Percentiles rank a stretch among this genome's conserved stretches.
phyloP scores from a whole-genome alignment of 768 basidiomycete genomes.

The Lactarius sp. region DNA sequence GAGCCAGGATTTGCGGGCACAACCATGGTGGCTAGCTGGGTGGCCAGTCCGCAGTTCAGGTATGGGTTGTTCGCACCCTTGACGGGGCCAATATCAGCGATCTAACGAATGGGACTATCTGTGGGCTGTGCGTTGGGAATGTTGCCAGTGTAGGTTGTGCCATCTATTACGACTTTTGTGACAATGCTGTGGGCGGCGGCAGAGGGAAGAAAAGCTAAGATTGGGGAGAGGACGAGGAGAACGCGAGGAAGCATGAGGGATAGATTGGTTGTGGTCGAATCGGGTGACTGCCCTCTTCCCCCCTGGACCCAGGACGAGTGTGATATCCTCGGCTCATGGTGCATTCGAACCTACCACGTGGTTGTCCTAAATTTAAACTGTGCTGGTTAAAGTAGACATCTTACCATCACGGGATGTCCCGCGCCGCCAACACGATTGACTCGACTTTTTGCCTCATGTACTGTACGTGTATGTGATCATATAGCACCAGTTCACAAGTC shows the following conservation, averaged over 20 bases:
- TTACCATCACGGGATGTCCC: too few species aligned
- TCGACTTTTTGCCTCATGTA: too few species aligned
- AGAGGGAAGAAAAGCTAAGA: slow-evolving; percentile 5
- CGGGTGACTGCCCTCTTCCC: not conserved
- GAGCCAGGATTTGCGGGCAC: slow-evolving; percentile 56
- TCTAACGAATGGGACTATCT: too few species aligned
- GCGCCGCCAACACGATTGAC: too few species aligned
- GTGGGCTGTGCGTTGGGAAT: not conserved
- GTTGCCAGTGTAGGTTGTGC: not conserved
- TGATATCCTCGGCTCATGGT: too few species aligned
- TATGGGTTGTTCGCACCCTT: slow-evolving; percentile 40
- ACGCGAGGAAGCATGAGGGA: not conserved
- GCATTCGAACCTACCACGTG: too few species aligned
- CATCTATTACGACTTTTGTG: slow-evolving; percentile 21
- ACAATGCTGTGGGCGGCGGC: slow-evolving; percentile 20
- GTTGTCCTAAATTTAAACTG: too few species aligned
- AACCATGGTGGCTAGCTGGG: slow-evolving; percentile 42
- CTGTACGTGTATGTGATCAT: too few species aligned
- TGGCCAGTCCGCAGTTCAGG: slow-evolving; percentile 55
- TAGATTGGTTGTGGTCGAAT: not conserved
- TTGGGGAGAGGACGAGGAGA: slow-evolving; percentile 27
- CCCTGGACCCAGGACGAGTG: not conserved
- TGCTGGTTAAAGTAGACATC: too few species aligned
- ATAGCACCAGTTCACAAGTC: too few species aligned
- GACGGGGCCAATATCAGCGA: too few species aligned